Evolutionary conservation across 2,329 filamentous ascomycete species (phyloP), one percentile per base, ranked within the genome.

Genomic region (Ophiostoma ulmi): DNA sequence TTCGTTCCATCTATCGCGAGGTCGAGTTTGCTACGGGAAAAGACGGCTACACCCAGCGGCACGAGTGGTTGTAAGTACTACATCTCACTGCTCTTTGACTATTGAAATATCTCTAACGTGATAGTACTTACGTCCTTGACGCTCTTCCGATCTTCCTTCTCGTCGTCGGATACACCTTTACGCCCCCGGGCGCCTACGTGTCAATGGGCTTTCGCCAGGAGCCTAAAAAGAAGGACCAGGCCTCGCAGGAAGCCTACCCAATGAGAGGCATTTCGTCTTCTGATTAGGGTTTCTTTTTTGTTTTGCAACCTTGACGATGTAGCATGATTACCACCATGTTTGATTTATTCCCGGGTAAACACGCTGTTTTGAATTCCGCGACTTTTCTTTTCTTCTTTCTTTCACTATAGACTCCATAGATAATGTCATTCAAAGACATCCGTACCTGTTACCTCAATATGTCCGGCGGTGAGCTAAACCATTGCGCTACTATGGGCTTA

Each of bases 121-220:
- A 20, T 26, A 63, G 58, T 11, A 36, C 20, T 3, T 79, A 79
- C 70, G 73, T 78, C 41, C 74, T 79, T n/a, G 78, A 80, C 67
- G 75, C 77, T 20, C 72, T 79, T 13, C 77, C 78, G 0, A 77
- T 79, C 66, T 72, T 77, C 58, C 31, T 77, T 5, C 74, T 78
- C 38, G 74, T 74, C 7, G 68, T 74, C 36, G 41, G 73, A 26
- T 80, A 77, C 74, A 76, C 75, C 69, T 35, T 78, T 69, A 73
- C 74, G 31, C 76, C 77, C 22, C 78, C 78, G 2, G 77, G 77
- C 17, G 75, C 75, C 20, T 78, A 78, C 69, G 75, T 80, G 11
- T 72, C 76, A 65, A 77, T 79, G 76, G 77, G 77, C 5, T 77
- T 77, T 69, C 75, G 74, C 69, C 75, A 78, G 65, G 76, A 74